Evolutionary conservation across 2,329 filamentous ascomycete genomes (phyloP).

Genomic region (Phialophora macrospora): DNA sequence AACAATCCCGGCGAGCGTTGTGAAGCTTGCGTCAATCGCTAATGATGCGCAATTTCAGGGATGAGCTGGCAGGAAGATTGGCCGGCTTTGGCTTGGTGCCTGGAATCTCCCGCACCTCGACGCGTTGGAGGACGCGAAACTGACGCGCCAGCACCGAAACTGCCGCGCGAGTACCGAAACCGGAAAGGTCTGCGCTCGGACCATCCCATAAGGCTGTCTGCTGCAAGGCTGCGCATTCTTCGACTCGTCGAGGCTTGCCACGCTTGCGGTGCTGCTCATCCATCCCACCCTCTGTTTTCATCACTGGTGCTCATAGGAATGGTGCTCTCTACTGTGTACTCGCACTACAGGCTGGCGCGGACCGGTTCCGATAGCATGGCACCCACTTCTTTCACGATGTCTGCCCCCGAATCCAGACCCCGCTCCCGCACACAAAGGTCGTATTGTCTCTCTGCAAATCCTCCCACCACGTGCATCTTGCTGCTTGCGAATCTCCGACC

Average conservation of each 20-base stretch:
- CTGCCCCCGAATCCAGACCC: slow-evolving; percentile 15
- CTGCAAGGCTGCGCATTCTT: slow-evolving; percentile 10
- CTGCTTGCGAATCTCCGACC: slow-evolving; percentile 11
- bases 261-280: background rate
- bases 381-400: background rate
- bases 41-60: slow-evolving; percentile 6
- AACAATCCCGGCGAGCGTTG: background rate
- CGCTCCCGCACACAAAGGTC: slow-evolving; percentile 18
- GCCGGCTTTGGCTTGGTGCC: background rate
- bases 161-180: background rate
- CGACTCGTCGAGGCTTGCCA: background rate
- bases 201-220: background rate
- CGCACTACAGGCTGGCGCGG: no score
- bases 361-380: background rate
- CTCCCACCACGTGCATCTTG: slow-evolving; percentile 23
- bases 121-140: background rate
- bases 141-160: background rate
- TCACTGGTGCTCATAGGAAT: background rate
- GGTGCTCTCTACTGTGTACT: background rate
- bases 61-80: slow-evolving; percentile 18
- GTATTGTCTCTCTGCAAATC: slow-evolving; percentile 15
- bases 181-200: background rate
- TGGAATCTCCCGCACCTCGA: background rate
- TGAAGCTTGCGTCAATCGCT: slow-evolving; percentile 14
- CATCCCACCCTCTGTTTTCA: slow-evolving; percentile 6